Evolutionary conservation across 768 basidiomycete genomes (phyloP).

Genomic region (Flagelloscypha sp.): DNA sequence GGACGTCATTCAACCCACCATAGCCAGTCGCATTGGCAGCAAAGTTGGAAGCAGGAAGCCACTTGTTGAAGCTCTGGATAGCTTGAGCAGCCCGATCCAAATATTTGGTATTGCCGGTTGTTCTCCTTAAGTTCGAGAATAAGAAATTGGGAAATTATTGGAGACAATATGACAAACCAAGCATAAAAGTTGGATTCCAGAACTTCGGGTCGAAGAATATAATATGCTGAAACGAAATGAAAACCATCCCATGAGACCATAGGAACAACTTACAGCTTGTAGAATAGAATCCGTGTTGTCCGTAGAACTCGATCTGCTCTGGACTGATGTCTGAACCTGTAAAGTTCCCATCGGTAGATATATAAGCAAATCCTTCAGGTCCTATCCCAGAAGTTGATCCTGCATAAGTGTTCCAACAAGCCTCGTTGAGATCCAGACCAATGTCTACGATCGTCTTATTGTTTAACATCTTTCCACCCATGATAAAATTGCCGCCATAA

Average conservation of each 20-base stretch:
- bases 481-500: conserved; percentile 43
- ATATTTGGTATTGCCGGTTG: conserved; percentile 42
- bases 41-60: conserved; percentile 21
- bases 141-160: too few species aligned
- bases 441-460: conserved; percentile 62
- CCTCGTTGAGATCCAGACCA: conserved; percentile 56
- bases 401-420: conserved; percentile 77
- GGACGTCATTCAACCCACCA: conserved; percentile 33
- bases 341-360: conserved; percentile 34
- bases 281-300: conserved; percentile 37
- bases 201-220: conserved; percentile 42
- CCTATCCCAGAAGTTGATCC: conserved; percentile 45
- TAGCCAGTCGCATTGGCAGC: conserved; percentile 19
- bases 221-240: too few species aligned
- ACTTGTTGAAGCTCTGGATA: conserved; percentile 31
- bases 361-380: conserved; percentile 37
- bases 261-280: conserved; percentile 16
- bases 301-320: conserved; percentile 28
- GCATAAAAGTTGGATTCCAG: conserved; percentile 52
- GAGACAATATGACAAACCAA: conserved; percentile 40
- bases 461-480: conserved; percentile 52
- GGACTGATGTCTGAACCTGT: conserved; percentile 23
- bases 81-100: conserved; percentile 35
- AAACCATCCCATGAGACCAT: too few species aligned
- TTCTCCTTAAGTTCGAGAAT: too few species aligned